Evolutionary conservation across 2,329 filamentous ascomycete species (phyloP).

Genomic region (Acephala macrosclerotiorum): DNA sequence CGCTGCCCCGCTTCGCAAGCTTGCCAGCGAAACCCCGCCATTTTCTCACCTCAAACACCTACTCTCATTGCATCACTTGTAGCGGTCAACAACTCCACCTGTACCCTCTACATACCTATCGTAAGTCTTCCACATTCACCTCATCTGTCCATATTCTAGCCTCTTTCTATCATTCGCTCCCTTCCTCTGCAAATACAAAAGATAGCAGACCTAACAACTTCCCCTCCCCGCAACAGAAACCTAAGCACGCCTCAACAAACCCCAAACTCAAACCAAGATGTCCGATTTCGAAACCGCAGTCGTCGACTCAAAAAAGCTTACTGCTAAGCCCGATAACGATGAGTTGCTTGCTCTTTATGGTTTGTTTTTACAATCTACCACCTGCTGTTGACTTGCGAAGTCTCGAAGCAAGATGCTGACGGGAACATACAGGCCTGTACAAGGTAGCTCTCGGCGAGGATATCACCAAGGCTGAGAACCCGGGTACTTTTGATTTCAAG

Average conservation of each 20-base stretch:
- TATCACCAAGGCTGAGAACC: conserved; percentile 60
- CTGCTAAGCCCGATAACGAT: conserved; percentile 67
- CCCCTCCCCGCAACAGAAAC: not conserved
- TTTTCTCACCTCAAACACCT: not conserved
- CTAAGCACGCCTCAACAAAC: not conserved
- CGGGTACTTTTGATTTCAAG: conserved; percentile 75
- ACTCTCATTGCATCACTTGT: not conserved
- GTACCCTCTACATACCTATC: not conserved
- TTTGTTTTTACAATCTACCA: conserved; percentile 26
- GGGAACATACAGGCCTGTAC: conserved; percentile 56
- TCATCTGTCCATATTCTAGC: too few species aligned
- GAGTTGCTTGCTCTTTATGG: conserved; percentile 61
- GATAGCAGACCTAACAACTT: not conserved
- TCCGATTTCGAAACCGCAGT: conserved; percentile 61
- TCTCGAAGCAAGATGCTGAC: not conserved
- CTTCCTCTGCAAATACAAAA: not conserved
- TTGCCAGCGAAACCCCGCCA: not conserved
- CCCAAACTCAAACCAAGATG: conserved; percentile 27
- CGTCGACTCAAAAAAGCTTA: conserved; percentile 71
- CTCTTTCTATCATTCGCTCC: not conserved
- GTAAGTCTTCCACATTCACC: not conserved
- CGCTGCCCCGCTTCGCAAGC: conserved; percentile 4
- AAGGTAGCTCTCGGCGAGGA: conserved; percentile 66
- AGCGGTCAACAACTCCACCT: not conserved
- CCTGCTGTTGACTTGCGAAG: not conserved